These are phyloP conservation scores for Tetracladium marchalianum DNA, from an alignment of 495 filamentous ascomycete species.

Conservation along the genomic window DNA sequence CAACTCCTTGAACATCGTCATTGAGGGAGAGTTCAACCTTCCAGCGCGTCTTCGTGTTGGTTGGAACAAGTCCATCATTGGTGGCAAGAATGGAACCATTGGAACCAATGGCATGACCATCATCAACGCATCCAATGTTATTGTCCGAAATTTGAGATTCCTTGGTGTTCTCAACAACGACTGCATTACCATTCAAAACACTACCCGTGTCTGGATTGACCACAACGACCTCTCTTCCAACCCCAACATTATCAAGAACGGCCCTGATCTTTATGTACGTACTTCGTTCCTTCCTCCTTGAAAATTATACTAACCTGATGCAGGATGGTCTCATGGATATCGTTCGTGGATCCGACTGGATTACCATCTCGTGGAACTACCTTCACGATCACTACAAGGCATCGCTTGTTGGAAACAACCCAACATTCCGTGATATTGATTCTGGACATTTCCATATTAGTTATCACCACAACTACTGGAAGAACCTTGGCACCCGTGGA, in stretches of 20 bases:
- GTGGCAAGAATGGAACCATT: background rate
- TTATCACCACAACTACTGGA: slow-evolving; percentile 45
- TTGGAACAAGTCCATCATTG: slow-evolving; percentile 3
- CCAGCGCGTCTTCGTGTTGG: background rate
- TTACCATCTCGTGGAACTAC: slow-evolving; percentile 41
- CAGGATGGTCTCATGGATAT: slow-evolving; percentile 24
- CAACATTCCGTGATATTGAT: slow-evolving; percentile 23
- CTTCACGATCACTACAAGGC: slow-evolving; percentile 50
- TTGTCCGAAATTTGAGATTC: slow-evolving; percentile 39
- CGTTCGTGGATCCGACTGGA: slow-evolving; percentile 36
- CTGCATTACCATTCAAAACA: slow-evolving; percentile 33
- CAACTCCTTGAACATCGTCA: background rate
- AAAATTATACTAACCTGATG: slow-evolving; percentile 26
- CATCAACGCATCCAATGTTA: slow-evolving; percentile 34
- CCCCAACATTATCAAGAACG: slow-evolving; percentile 13
- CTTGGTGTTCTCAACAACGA: slow-evolving; percentile 35
- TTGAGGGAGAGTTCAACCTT: background rate
- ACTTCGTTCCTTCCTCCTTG: slow-evolving; percentile 21
- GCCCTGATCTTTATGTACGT: slow-evolving; percentile 34
- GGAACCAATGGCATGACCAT: slow-evolving; percentile 8
- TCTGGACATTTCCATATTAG: slow-evolving; percentile 42
- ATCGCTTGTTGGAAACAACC: slow-evolving; percentile 36
- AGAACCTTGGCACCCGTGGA: slow-evolving; percentile 42
- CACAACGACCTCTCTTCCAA: slow-evolving; percentile 40
- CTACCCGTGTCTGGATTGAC: slow-evolving; percentile 44